Conservation (phyloP, 257 asterid genomes). For the Ocimum tenuiflorum region DNA sequence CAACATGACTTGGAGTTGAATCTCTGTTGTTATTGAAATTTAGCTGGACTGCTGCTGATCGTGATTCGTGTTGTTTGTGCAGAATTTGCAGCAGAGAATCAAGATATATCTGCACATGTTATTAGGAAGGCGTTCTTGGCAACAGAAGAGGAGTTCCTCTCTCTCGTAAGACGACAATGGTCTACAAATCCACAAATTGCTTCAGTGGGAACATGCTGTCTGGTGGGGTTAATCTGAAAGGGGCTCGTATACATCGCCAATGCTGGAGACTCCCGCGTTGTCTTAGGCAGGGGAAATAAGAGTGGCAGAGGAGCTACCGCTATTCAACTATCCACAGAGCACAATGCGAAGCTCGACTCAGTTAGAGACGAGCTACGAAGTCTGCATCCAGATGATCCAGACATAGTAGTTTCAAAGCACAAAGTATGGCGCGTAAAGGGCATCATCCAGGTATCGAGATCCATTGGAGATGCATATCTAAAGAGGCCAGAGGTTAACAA, state of each 20-base stretch:
- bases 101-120: conserved; percentile 59
- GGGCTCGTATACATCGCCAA: conserved; percentile 76
- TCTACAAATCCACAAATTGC: conserved; percentile 65
- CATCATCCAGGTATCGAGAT: conserved; percentile 91
- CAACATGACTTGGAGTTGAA: too few species aligned
- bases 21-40: too few species aligned
- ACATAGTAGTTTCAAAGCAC: conserved; percentile 77
- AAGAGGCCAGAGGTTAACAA: conserved; percentile 78
- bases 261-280: conserved; percentile 90
- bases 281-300: conserved; percentile 61
- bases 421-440: conserved; percentile 98
- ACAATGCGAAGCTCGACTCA: conserved; percentile 65
- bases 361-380: conserved; percentile 68
- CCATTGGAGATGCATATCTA: conserved; percentile 93
- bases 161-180: conserved; percentile 73
- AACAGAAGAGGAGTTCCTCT: conserved; percentile 78
- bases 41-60: too few species aligned
- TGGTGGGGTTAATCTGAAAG: conserved; percentile 72
- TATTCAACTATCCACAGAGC: conserved; percentile 69
- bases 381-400: conserved; percentile 76
- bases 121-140: conserved; percentile 71
- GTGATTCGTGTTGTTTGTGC: conserved; percentile 22
- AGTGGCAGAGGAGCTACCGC: conserved; percentile 52
- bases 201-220: conserved; percentile 90
- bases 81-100: conserved; percentile 64